Conservation (phyloP, 2,329 filamentous ascomycete species). For the Pseudogymnoascus sp. region DNA sequence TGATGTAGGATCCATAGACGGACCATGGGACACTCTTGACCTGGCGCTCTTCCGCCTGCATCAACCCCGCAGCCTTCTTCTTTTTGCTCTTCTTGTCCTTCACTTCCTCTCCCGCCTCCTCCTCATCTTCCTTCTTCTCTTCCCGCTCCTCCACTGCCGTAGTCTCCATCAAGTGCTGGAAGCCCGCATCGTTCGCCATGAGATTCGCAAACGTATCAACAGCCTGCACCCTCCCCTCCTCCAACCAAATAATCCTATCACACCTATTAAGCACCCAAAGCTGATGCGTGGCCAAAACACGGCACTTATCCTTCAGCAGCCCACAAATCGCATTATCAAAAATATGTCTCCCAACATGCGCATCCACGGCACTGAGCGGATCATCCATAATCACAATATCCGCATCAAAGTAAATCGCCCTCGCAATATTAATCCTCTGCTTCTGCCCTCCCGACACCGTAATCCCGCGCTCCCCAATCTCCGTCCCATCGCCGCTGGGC, state of each 20-base stretch:
- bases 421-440: slow-evolving; percentile 87
- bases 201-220: slow-evolving; percentile 86
- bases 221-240: slow-evolving; percentile 74
- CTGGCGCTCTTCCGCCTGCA: slow-evolving; percentile 64
- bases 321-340: slow-evolving; percentile 94
- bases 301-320: slow-evolving; percentile 78
- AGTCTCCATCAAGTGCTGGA: slow-evolving; percentile 77
- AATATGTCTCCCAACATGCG: slow-evolving; percentile 66
- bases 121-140: slow-evolving; percentile 42
- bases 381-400: slow-evolving; percentile 66
- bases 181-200: slow-evolving; percentile 70
- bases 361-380: slow-evolving; percentile 62
- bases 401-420: slow-evolving; percentile 65
- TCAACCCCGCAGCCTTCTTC: slow-evolving; percentile 56
- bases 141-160: slow-evolving; percentile 66
- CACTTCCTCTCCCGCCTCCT: slow-evolving; percentile 41
- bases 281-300: slow-evolving; percentile 90
- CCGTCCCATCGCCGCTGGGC: slow-evolving; percentile 80
- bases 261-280: slow-evolving; percentile 86
- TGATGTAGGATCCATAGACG: slow-evolving; percentile 60
- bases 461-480: slow-evolving; percentile 93
- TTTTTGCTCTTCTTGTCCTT: slow-evolving; percentile 44
- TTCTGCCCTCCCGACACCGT: slow-evolving; percentile 95
- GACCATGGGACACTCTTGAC: slow-evolving; percentile 56
- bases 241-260: slow-evolving; percentile 90